A percentile compares a stretch with the other conserved stretches of the same genome.
phyloP scores from a whole-genome alignment of 352 stramenopile species.

The Pythium angustatum region DNA sequence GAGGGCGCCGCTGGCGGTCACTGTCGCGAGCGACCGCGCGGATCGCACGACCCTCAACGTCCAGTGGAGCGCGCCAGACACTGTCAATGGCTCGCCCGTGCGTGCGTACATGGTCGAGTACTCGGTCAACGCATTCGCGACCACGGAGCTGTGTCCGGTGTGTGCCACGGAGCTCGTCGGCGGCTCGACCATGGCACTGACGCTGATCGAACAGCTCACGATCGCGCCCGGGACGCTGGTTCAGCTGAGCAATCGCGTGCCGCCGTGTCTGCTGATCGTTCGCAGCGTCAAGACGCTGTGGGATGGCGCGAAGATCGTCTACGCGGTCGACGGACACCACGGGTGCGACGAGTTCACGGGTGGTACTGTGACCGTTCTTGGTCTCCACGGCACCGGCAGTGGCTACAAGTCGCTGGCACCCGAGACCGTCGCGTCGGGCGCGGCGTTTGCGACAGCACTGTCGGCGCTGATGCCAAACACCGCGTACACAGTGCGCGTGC shows the following conservation, averaged over 20 bases:
- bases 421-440: background rate
- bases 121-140: constrained; percentile 56
- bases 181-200: constrained; percentile 42
- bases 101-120: constrained; percentile 86
- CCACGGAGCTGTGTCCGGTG: constrained; percentile 41
- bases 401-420: constrained; percentile 41
- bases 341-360: constrained; percentile 67
- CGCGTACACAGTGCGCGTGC: constrained; percentile 80
- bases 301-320: constrained; percentile 39
- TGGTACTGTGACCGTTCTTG: constrained; percentile 38
- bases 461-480: constrained; percentile 45
- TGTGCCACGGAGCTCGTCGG: constrained; percentile 48
- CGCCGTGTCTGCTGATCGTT: constrained; percentile 56
- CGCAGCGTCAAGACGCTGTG: constrained; percentile 39
- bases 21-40: constrained; percentile 76
- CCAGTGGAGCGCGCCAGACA: constrained; percentile 73
- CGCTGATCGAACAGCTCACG: constrained; percentile 34
- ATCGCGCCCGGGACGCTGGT: constrained; percentile 47
- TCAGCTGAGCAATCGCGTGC: constrained; percentile 41
- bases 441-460: constrained; percentile 28
- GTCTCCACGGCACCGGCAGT: constrained; percentile 47
- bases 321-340: constrained; percentile 46
- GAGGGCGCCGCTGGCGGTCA: constrained; percentile 66
- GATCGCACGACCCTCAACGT: constrained; percentile 83
- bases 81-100: constrained; percentile 68